Percentiles rank a stretch among this genome's conserved stretches.
phyloP scores from a whole-genome alignment of 352 stramenopile species.

The Phytopythium chamaehyphon region DNA sequence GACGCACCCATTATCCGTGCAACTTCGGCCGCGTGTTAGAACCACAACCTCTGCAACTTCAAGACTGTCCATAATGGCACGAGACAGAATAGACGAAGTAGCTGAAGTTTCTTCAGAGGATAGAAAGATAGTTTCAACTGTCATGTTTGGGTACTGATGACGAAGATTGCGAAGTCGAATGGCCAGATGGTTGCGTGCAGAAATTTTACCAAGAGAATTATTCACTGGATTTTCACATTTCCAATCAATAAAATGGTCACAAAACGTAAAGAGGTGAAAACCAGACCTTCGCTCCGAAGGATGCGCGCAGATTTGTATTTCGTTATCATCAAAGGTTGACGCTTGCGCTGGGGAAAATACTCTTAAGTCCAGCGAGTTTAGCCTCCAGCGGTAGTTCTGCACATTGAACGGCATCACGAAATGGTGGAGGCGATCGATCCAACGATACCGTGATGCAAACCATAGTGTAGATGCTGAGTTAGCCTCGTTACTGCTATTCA shows the following conservation, averaged over 20 bases:
- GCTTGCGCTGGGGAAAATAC: too few relatives aligned
- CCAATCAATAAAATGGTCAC: too few relatives aligned
- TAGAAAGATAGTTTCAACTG: conserved; percentile 20
- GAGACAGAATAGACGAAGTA: conserved; percentile 6
- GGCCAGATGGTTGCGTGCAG: conserved; percentile 23
- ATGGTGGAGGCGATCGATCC: too few relatives aligned
- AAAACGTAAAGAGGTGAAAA: too few relatives aligned
- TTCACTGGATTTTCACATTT: conserved; percentile 10
- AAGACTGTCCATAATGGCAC: conserved; percentile 5
- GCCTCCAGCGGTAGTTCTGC: conserved; percentile 18
- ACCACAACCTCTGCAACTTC: conserved; percentile 23
- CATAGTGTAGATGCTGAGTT: conserved; percentile 26
- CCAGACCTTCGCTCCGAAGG: too few relatives aligned
- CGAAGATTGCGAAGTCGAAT: conserved; percentile 13
- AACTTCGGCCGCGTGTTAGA: conserved; percentile 19
- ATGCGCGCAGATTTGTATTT: too few relatives aligned
- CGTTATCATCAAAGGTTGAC: too few relatives aligned
- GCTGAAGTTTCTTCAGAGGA: conserved; percentile 10
- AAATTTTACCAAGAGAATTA: conserved; percentile 8
- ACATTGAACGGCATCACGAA: neutral
- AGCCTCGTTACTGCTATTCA: neutral
- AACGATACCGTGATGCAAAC: conserved; percentile 23
- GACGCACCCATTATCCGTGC: conserved; percentile 3
- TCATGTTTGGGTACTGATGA: conserved; percentile 17
- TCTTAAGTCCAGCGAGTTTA: conserved; percentile 14